Evolutionary conservation across 2,329 filamentous ascomycete species (phyloP).

Genomic region (Stagonosporopsis tanaceti): DNA sequence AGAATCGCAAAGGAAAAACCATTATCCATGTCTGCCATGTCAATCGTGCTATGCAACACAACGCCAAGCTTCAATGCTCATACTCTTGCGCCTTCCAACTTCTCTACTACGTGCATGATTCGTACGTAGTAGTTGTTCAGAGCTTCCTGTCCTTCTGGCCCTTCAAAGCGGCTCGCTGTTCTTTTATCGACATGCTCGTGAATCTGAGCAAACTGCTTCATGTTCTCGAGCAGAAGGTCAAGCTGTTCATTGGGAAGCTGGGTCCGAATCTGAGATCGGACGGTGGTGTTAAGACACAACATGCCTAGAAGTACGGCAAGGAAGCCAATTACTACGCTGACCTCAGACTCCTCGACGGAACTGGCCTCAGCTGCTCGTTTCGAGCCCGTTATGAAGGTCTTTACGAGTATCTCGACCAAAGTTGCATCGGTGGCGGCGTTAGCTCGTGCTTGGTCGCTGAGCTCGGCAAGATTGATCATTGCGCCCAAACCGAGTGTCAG

Average conservation of each 20-base stretch:
- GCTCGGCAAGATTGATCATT: constrained; percentile 87
- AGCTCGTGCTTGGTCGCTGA: constrained; percentile 66
- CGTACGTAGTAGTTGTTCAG: constrained; percentile 61
- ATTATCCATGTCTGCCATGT: background rate
- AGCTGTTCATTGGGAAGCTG: constrained; percentile 59
- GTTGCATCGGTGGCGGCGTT: constrained; percentile 45
- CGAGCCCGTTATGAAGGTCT: constrained; percentile 72
- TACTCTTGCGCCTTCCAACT: constrained; percentile 46
- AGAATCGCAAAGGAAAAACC: constrained; percentile 17
- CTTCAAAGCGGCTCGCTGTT: constrained; percentile 48
- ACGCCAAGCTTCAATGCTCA: constrained; percentile 13
- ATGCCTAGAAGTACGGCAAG: constrained; percentile 85
- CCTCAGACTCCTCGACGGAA: constrained; percentile 72
- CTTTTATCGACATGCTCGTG: constrained; percentile 65
- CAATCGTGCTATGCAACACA: background rate
- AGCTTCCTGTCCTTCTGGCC: constrained; percentile 57
- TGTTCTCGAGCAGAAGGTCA: constrained; percentile 61
- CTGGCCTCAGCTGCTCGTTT: constrained; percentile 69
- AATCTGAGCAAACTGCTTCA: constrained; percentile 69
- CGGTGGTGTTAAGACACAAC: constrained; percentile 67
- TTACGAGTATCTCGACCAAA: constrained; percentile 67
- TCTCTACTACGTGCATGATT: constrained; percentile 61
- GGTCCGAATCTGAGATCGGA: constrained; percentile 53
- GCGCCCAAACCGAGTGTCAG: constrained; percentile 81
- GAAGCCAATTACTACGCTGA: constrained; percentile 87